A percentile compares a stretch with the other conserved stretches of the same genome.
These are phyloP conservation scores for Rhodotorula graminis DNA, from an alignment of 768 basidiomycete species.

Conservation along the genomic window DNA sequence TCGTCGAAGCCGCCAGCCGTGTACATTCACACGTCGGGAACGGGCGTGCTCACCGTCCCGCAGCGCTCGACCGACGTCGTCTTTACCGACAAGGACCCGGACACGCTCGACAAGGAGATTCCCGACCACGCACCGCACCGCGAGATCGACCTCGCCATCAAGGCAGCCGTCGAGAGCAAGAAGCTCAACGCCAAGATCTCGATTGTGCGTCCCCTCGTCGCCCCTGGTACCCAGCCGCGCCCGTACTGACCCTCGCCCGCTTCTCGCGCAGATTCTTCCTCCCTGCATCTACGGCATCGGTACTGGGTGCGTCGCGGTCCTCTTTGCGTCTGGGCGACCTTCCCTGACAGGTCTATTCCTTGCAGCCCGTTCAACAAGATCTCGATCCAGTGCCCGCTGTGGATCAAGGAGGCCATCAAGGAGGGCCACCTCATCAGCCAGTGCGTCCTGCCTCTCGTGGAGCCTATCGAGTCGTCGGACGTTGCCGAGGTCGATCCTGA, in stretches of 20 bases:
- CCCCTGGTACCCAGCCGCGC: accelerated
- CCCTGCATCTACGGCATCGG: conserved; percentile 32
- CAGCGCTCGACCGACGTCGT: conserved; percentile 13
- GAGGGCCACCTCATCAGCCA: conserved; percentile 5
- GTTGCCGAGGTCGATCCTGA: no score
- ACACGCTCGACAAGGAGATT: conserved; percentile 20
- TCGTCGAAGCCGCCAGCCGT: conserved; percentile 8
- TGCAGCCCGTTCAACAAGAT: conserved; percentile 26
- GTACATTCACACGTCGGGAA: conserved; percentile 38
- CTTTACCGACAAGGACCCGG: conserved; percentile 25
- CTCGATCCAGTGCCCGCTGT: conserved; percentile 26
- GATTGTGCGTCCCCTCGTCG: conserved; percentile 14
- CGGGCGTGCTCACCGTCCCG: conserved; percentile 19
- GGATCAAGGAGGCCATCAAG: conserved; percentile 9
- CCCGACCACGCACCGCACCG: conserved; percentile 32
- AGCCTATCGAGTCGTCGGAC: no score
- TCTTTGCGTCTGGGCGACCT: no score
- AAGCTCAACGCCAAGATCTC: conserved; percentile 27
- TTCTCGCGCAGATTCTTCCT: conserved; percentile 9
- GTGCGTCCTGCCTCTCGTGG: background rate
- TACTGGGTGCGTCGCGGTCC: conserved; percentile 26
- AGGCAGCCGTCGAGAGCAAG: conserved; percentile 22
- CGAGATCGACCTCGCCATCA: conserved; percentile 31
- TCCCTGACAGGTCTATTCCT: background rate
- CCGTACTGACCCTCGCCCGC: no score